A percentile compares a stretch with the other conserved stretches of the same genome.
Evolutionary conservation across 345 rosid species (phyloP).

Genomic region (Bruguiera gymnorhiza): DNA sequence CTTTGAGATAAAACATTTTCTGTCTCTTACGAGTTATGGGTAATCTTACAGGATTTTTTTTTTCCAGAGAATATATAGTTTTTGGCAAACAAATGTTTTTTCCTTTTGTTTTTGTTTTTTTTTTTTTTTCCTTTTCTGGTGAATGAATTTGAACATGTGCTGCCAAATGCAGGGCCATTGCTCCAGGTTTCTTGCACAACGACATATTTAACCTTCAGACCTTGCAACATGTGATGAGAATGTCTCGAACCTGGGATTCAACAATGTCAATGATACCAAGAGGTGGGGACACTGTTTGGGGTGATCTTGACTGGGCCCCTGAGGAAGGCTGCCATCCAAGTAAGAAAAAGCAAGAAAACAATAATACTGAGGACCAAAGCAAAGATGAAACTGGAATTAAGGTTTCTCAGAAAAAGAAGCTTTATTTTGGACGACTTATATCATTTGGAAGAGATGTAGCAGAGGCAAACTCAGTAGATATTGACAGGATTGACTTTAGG

Average conservation of each 20-base stretch:
- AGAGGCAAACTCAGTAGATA: constrained; percentile 57
- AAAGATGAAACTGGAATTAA: constrained; percentile 30
- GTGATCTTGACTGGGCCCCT: constrained; percentile 90
- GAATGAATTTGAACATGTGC: background rate
- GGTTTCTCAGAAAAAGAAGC: constrained; percentile 37
- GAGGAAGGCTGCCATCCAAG: constrained; percentile 57
- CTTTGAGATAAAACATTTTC: background rate
- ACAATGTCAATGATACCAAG: constrained; percentile 93
- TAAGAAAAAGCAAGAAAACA: constrained; percentile 41
- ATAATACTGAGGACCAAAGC: constrained; percentile 29
- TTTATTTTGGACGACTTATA: constrained; percentile 77
- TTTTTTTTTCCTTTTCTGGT: background rate
- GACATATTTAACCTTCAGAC: constrained; percentile 86
- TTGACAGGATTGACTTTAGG: constrained; percentile 75
- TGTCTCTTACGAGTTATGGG: background rate
- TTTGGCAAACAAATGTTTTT: background rate
- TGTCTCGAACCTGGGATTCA: constrained; percentile 93
- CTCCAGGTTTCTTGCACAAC: constrained; percentile 78
- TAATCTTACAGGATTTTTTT: background rate
- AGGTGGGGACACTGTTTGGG: constrained; percentile 97
- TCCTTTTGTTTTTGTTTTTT: background rate
- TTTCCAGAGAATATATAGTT: background rate
- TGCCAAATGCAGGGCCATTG: constrained; percentile 68
- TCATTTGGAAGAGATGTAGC: constrained; percentile 85
- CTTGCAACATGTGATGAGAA: constrained; percentile 71